Conservation (phyloP, 345 rosid species). For the Eucalyptus globulus region DNA sequence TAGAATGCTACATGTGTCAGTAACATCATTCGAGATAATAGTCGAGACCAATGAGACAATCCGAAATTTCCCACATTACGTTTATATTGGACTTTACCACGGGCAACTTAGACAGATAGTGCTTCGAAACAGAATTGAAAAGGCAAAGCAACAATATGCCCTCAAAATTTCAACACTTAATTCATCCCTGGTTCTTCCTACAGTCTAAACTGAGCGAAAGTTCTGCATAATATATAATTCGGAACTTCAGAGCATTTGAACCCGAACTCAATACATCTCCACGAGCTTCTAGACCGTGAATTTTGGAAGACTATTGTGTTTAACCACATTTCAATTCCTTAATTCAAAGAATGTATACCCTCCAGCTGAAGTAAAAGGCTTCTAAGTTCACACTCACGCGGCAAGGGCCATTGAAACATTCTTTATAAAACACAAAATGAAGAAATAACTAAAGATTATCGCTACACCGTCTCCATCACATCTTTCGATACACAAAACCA, state of each 20-base stretch:
- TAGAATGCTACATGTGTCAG: not conserved
- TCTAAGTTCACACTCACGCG: not conserved
- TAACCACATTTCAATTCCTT: not conserved
- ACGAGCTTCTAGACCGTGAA: not conserved
- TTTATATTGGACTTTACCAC: not conserved
- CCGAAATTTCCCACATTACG: not conserved
- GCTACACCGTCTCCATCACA: not conserved
- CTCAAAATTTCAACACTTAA: not conserved
- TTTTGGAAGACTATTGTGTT: not conserved
- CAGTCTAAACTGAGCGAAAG: not conserved
- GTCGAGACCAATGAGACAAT: not conserved
- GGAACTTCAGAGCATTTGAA: not conserved
- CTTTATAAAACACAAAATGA: not conserved
- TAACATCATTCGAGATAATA: not conserved
- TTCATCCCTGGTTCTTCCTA: not conserved
- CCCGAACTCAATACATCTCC: not conserved
- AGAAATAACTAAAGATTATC: not conserved
- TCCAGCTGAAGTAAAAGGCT: not conserved
- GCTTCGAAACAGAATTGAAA: not conserved
- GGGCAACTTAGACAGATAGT: not conserved
- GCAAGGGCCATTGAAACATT: not conserved
- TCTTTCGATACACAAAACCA: not conserved
- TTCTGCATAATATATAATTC: accelerated
- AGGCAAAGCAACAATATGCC: not conserved
- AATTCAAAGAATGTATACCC: not conserved